Base-by-base conservation (phyloP, 2,329 filamentous ascomycete species). In the Colletotrichum caudatum region DNA sequence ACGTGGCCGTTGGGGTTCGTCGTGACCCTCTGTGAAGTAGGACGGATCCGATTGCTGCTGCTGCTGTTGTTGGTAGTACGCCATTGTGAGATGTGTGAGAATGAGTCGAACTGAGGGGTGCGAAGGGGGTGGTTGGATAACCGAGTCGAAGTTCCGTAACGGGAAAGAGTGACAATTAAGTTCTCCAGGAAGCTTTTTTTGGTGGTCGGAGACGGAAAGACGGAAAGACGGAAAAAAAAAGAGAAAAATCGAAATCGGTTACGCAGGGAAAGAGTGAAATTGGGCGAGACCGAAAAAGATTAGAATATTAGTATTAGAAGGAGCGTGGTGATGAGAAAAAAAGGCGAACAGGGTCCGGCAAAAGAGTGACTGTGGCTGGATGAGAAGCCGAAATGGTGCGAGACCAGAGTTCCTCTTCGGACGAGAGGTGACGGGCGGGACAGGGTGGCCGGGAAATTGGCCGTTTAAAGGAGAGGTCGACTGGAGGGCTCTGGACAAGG, bases 291-390 rank as follows among this genome's bases (percentile, higher is more conserved):
- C 73, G 71, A 60, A 60, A 68, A 60, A 23, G 72, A 74, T 74
- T 73, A 74, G 74, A 75, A 73, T 68, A 76, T 75, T 75, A 76
- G 71, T 71, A 74, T 74, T 75, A 75, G 66, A 73, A 75, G 44
- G 69, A 75, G 73, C 58, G 74, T 75, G 72, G 71, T 74, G 74
- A 51, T 51, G 59, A 62, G 54, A 57, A 57, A 56, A 56, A 70
- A 69, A 70, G 68, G 63, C 58, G 58, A 71, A 71, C 69, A 59
- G 59, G 75, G 80, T 76, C 78, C 76, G 74, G 60, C 77, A 84
- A 89, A 89, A 81, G 87, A 90, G 84, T 87, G 88, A 87, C 85
- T 78, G 81, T 85, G 86, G 85, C 84, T 83, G 82, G 82, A 80
- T 81, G 80, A 76, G 79, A 81, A 81, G 82, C 82, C 82, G 81